These are phyloP conservation scores for Gaultheria prostrata DNA, from an alignment of 148 eudicot genomes.

Conservation along the genomic window DNA sequence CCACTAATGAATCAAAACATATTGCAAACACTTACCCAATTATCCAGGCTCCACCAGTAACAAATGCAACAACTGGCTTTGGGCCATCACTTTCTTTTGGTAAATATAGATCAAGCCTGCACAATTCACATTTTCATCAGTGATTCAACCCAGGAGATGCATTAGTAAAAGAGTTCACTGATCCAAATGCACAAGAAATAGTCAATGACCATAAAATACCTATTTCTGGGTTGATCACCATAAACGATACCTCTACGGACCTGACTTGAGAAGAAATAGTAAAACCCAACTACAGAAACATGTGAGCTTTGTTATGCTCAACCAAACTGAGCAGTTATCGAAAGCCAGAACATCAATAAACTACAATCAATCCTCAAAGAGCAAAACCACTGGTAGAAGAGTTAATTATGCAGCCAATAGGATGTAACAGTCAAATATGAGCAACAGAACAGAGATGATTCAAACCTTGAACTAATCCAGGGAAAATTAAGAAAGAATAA, in stretches of 20 bases:
- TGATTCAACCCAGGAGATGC: not conserved
- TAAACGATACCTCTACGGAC: slow-evolving; percentile 57
- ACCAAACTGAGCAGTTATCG: not conserved
- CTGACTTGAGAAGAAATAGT: slow-evolving; percentile 60
- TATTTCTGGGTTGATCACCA: slow-evolving; percentile 68
- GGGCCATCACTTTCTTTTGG: slow-evolving; percentile 49
- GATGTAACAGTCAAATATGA: not conserved
- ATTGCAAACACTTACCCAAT: slow-evolving; percentile 45
- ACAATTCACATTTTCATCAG: slow-evolving; percentile 15
- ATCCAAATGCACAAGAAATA: not conserved
- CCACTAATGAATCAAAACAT: not conserved
- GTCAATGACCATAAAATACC: slow-evolving; percentile 28
- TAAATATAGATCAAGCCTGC: slow-evolving; percentile 68
- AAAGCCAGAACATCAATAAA: not conserved
- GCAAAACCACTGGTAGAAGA: not conserved
- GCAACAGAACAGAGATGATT: slow-evolving; percentile 11
- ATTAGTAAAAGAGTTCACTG: not conserved
- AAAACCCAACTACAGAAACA: slow-evolving; percentile 55
- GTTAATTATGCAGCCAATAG: not conserved
- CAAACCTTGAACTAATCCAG: slow-evolving; percentile 72
- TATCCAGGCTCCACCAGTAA: slow-evolving; percentile 79
- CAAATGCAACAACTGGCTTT: slow-evolving; percentile 67
- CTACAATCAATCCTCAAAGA: not conserved
- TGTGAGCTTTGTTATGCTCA: slow-evolving; percentile 4
- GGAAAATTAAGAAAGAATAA: slow-evolving; percentile 58